Conservation (phyloP, 345 rosid genomes). For the Citrus mangshanensis region DNA sequence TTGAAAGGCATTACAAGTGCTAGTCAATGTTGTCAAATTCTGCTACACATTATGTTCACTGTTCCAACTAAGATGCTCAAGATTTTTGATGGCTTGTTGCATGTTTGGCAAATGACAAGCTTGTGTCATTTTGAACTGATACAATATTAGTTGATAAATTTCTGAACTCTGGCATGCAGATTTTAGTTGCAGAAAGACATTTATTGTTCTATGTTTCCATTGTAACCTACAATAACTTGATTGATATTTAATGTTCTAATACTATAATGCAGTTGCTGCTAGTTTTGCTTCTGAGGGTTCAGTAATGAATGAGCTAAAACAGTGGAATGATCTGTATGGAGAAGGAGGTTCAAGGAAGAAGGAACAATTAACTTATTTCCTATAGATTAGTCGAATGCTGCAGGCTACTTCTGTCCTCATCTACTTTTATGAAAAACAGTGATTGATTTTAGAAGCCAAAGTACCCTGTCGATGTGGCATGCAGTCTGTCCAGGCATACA, state of each 20-base stretch:
- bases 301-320: conserved; percentile 72
- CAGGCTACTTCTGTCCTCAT: neutral
- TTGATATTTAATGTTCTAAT: neutral
- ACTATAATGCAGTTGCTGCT: conserved; percentile 59
- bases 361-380: conserved; percentile 79
- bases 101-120: too few species aligned
- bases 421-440: neutral
- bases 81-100: too few species aligned
- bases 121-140: too few species aligned
- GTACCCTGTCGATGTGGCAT: neutral
- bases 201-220: too few species aligned
- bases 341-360: conserved; percentile 96
- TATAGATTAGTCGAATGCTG: conserved; percentile 31
- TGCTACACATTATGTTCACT: too few species aligned
- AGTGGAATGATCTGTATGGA: conserved; percentile 88
- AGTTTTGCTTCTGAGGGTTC: conserved; percentile 86
- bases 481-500: neutral
- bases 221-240: neutral
- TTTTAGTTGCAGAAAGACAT: too few species aligned
- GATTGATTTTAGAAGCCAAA: neutral
- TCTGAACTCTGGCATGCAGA: too few species aligned
- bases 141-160: too few species aligned
- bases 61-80: too few species aligned
- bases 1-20: neutral
- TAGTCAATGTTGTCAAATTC: too few species aligned